Conservation (phyloP, 108 stramenopile species). For the Asterionellopsis glacialis region DNA sequence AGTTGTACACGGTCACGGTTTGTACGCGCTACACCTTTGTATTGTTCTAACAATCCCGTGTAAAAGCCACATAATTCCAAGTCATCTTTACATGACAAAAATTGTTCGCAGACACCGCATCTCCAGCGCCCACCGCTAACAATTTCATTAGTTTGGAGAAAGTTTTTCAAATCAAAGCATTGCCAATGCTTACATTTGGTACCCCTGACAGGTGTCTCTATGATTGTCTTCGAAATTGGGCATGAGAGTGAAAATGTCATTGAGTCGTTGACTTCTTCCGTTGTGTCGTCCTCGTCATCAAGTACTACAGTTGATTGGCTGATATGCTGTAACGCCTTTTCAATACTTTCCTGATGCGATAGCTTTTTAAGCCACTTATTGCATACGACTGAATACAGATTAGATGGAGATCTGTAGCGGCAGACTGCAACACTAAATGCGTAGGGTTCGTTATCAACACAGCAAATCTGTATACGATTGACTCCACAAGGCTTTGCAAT, state of each 20-base stretch:
- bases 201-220: conserved; percentile 65
- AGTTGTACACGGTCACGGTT: conserved; percentile 24
- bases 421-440: conserved; percentile 45
- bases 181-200: conserved; percentile 43
- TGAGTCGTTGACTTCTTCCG: conserved; percentile 6
- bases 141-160: conserved; percentile 37
- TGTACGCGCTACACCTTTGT: conserved; percentile 7
- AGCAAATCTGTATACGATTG: conserved; percentile 32
- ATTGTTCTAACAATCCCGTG: conserved; percentile 13
- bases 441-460: conserved; percentile 51
- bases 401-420: conserved; percentile 36
- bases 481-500: conserved; percentile 9
- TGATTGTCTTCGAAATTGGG: conserved; percentile 44
- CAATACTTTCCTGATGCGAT: conserved; percentile 4
- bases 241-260: conserved; percentile 52
- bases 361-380: conserved; percentile 5
- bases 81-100: conserved; percentile 16
- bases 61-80: conserved; percentile 30
- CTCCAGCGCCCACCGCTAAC: conserved; percentile 70
- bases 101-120: conserved; percentile 43
- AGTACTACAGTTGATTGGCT: conserved; percentile 22
- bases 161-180: conserved; percentile 71
- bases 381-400: conserved; percentile 17
- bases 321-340: conserved; percentile 29
- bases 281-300: conserved; percentile 39